Conservation (phyloP, 805 yeast genomes). For the Brettanomyces anomalus region DNA sequence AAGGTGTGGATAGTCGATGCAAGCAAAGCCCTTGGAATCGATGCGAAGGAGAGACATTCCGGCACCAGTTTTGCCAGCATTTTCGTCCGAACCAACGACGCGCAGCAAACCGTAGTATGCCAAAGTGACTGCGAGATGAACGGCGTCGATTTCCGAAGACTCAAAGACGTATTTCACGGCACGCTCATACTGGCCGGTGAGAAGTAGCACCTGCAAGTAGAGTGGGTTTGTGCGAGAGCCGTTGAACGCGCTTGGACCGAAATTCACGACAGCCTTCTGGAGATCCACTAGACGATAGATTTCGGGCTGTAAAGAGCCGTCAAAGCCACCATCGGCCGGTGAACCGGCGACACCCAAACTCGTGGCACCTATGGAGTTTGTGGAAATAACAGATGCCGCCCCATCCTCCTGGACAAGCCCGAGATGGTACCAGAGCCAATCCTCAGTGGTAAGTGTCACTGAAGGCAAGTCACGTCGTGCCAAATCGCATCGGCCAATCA, state of each 20-base stretch:
- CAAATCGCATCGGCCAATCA: slow-evolving; percentile 83
- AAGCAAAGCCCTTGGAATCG: slow-evolving; percentile 22
- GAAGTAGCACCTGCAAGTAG: slow-evolving; percentile 64
- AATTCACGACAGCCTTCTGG: slow-evolving; percentile 58
- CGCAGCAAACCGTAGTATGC: slow-evolving; percentile 63
- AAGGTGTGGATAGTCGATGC: slow-evolving; percentile 47
- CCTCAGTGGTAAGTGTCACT: slow-evolving; percentile 75
- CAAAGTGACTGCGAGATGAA: slow-evolving; percentile 79
- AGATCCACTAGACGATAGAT: slow-evolving; percentile 65
- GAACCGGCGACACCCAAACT: too few relatives aligned
- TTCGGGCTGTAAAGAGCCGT: slow-evolving; percentile 46
- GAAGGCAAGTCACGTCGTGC: slow-evolving; percentile 58
- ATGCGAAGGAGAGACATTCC: slow-evolving; percentile 28
- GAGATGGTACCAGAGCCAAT: slow-evolving; percentile 95
- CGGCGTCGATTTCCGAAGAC: slow-evolving; percentile 73
- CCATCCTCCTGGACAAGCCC: slow-evolving; percentile 55
- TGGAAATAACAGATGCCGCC: too few relatives aligned
- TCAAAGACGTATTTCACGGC: slow-evolving; percentile 61
- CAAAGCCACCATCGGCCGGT: background rate
- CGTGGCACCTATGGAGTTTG: too few relatives aligned
- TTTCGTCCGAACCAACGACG: too few relatives aligned
- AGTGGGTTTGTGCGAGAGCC: slow-evolving; percentile 55
- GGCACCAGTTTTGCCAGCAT: slow-evolving; percentile 4
- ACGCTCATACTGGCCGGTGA: slow-evolving; percentile 73
- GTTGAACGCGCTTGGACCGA: slow-evolving; percentile 67